A percentile compares a stretch with the other conserved stretches of the same genome.
phyloP scores from a whole-genome alignment of 1,139 yeast genomes.

The Kazachstania sp. region DNA sequence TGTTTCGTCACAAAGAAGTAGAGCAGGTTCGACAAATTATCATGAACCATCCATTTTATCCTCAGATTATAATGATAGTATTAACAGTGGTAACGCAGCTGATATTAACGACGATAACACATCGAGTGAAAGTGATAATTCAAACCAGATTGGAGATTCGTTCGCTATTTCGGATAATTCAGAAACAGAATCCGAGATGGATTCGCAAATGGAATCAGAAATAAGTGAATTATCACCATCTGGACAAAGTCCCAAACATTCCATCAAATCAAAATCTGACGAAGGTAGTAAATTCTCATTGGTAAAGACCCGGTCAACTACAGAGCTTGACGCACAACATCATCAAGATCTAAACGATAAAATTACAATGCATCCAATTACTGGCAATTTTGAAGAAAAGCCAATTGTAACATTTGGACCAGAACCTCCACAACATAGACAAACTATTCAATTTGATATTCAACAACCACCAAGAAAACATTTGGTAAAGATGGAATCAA shows the following conservation, averaged over 20 bases:
- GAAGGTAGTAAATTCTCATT: neutral
- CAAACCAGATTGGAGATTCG: slow-evolving; percentile 3
- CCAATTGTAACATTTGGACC: neutral
- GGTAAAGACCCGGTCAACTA: neutral
- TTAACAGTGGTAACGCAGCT: slow-evolving; percentile 5
- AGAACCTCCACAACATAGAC: slow-evolving; percentile 6
- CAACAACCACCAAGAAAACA: slow-evolving; percentile 18
- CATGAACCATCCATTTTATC: neutral
- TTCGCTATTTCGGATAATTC: slow-evolving; percentile 1
- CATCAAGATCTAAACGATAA: neutral
- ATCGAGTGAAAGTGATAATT: slow-evolving; percentile 1
- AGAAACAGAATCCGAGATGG: neutral
- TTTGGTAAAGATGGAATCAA: neutral
- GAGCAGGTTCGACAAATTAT: neutral
- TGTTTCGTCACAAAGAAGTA: neutral
- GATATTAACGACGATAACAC: slow-evolving; percentile 5
- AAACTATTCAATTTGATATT: slow-evolving; percentile 24
- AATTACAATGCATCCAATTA: neutral
- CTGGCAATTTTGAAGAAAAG: neutral
- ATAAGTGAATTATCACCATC: neutral
- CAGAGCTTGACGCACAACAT: neutral
- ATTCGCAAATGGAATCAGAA: neutral
- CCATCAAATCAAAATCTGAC: neutral
- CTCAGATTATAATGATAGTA: neutral
- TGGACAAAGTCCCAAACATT: neutral